These are phyloP conservation scores for Gnomoniopsis sp. DNA, from an alignment of 2,329 filamentous ascomycete genomes.

Conservation along the genomic window DNA sequence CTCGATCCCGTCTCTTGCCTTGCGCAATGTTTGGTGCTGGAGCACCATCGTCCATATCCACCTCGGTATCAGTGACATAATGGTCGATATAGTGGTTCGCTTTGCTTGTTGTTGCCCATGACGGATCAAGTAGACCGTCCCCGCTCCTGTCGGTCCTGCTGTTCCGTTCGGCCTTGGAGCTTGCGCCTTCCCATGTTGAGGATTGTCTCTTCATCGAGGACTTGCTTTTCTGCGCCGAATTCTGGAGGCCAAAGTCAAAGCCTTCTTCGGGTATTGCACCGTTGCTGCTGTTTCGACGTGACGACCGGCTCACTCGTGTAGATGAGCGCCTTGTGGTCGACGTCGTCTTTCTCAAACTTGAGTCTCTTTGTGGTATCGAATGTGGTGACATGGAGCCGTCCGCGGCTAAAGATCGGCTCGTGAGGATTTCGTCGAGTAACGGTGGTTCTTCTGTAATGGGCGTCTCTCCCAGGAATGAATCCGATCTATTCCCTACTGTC, in stretches of 20 bases:
- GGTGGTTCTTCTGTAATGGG: slow-evolving; percentile 54
- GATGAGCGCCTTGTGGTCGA: slow-evolving; percentile 51
- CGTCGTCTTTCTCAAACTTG: slow-evolving; percentile 60
- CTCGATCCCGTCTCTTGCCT: slow-evolving; percentile 46
- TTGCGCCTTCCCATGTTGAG: slow-evolving; percentile 1
- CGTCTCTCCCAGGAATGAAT: slow-evolving; percentile 50
- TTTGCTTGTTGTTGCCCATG: slow-evolving; percentile 27
- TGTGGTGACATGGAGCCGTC: slow-evolving; percentile 30
- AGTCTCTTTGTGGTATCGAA: slow-evolving; percentile 64
- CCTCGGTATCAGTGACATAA: slow-evolving; percentile 20
- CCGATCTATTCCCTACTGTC: slow-evolving; percentile 31
- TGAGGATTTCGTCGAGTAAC: slow-evolving; percentile 25
- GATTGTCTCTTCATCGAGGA: background rate
- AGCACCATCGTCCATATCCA: slow-evolving; percentile 58
- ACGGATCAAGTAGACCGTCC: slow-evolving; percentile 19
- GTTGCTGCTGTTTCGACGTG: slow-evolving; percentile 45
- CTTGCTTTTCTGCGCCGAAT: background rate
- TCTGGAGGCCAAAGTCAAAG: slow-evolving; percentile 15
- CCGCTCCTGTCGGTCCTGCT: slow-evolving; percentile 7
- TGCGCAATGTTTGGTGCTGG: slow-evolving; percentile 68
- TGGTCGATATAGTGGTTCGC: slow-evolving; percentile 13
- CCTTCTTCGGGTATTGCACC: slow-evolving; percentile 42
- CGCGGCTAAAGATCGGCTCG: slow-evolving; percentile 24
- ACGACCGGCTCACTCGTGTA: slow-evolving; percentile 42
- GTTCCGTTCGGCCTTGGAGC: background rate